Base-by-base conservation (phyloP, 345 rosid species). In the Isatis tinctoria region DNA sequence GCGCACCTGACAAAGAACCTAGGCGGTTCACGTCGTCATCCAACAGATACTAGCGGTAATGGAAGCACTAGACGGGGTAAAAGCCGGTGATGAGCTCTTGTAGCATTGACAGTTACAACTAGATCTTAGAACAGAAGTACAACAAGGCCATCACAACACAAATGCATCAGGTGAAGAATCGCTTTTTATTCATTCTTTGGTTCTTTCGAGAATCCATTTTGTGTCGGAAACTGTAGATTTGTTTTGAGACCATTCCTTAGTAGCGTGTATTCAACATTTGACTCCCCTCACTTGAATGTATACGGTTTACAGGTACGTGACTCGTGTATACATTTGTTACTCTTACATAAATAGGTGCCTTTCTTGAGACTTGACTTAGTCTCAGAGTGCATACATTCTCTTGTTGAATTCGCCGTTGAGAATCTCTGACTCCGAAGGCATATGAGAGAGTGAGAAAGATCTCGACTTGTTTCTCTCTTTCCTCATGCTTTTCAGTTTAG, bases 341-440 rank as follows among this genome's bases (percentile, higher is more conserved):
- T 56, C 63, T 63, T 65, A 65, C 75, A 61, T 63, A 39, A 61
- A 40, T 40, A 49, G 27, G 33, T 36, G 14, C 32, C 7, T 4
- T 56, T 74, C 22, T 39, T 6, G 39, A 39, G 36, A 58, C 39
- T 18, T 16, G 36, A 58, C 39, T 18, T 16, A 43, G 8, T 65
- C 72, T 82, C 69, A 91, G 53, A 89, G 85, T 11, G 78, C 81
- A 72, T 73, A 76, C 76, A 64, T 64, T 70, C 65, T 76, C 85
- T 89, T 89, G 70, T 84, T 73, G 51, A 60, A 83, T 70, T 91
- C 87, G 28, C 70, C 27, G 56, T 87, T 83, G 70, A 93, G 79
- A 66, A 91, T 79, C 70, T 87, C 96, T 1, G 84, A 72, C 10
- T 94, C 97, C 3, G 92, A 90, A 60, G 79, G 85, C 84, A 82